These are phyloP conservation scores for Talaromyces trachyspermus DNA, from an alignment of 495 filamentous ascomycete genomes.

Conservation along the genomic window DNA sequence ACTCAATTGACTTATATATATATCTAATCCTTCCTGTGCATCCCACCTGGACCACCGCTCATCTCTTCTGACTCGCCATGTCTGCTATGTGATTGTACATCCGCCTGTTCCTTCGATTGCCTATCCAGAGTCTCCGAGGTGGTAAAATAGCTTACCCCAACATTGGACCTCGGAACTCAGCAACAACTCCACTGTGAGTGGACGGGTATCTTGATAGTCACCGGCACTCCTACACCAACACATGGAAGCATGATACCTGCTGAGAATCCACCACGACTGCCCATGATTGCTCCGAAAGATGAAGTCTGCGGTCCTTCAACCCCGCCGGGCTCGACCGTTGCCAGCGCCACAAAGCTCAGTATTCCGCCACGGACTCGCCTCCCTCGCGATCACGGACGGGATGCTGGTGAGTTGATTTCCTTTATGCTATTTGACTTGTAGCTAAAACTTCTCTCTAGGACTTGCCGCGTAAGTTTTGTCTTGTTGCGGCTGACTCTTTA, in stretches of 20 bases:
- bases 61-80: too few relatives aligned
- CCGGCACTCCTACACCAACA: slow-evolving; percentile 31
- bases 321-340: not conserved
- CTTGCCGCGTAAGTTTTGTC: slow-evolving; percentile 43
- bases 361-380: slow-evolving; percentile 39
- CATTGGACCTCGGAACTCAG: too few relatives aligned
- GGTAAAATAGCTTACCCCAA: too few relatives aligned
- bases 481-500: too few relatives aligned
- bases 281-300: slow-evolving; percentile 44
- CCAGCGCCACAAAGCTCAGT: slow-evolving; percentile 15
- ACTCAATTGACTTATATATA: too few relatives aligned
- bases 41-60: too few relatives aligned
- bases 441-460: slow-evolving; percentile 26
- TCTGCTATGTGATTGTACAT: too few relatives aligned
- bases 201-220: slow-evolving; percentile 29
- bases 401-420: slow-evolving; percentile 38
- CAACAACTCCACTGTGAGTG: too few relatives aligned
- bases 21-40: too few relatives aligned
- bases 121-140: too few relatives aligned
- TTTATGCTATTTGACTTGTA: slow-evolving; percentile 10
- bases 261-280: slow-evolving; percentile 32
- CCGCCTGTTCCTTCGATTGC: too few relatives aligned
- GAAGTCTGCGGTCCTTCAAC: slow-evolving; percentile 16
- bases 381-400: slow-evolving; percentile 46
- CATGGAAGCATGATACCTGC: slow-evolving; percentile 26